Conservation (phyloP, 768 basidiomycete genomes). For the Russula brevipes region DNA sequence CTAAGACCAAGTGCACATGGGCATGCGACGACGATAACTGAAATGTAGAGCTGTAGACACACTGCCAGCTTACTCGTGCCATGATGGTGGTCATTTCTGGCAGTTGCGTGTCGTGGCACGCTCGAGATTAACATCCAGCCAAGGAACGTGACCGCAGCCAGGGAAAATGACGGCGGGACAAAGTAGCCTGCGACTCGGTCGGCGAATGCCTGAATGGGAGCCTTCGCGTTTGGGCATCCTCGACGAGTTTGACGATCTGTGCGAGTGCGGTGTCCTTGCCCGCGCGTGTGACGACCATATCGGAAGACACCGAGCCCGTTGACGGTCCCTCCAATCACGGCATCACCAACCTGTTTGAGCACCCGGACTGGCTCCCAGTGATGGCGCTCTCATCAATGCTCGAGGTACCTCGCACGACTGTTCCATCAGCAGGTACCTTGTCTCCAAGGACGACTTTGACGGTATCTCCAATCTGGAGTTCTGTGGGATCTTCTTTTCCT, state of each 20-base stretch:
- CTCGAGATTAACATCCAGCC: slow-evolving; percentile 75
- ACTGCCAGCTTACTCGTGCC: slow-evolving; percentile 84
- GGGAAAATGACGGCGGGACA: slow-evolving; percentile 86
- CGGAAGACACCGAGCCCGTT: slow-evolving; percentile 96
- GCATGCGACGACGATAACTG: slow-evolving; percentile 96
- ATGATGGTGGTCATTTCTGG: slow-evolving; percentile 75
- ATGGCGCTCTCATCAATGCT: slow-evolving; percentile 94
- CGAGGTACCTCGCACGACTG: slow-evolving; percentile 78
- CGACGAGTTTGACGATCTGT: slow-evolving; percentile 94
- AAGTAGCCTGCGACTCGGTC: slow-evolving; percentile 94
- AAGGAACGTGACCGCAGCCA: slow-evolving; percentile 76
- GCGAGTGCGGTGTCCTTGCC: slow-evolving; percentile 95
- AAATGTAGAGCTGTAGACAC: slow-evolving; percentile 95
- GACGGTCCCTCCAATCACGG: slow-evolving; percentile 93
- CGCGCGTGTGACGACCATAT: slow-evolving; percentile 92
- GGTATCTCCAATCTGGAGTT: slow-evolving; percentile 88
- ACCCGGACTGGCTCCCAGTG: slow-evolving; percentile 93
- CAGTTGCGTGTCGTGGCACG: slow-evolving; percentile 50
- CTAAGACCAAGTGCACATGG: slow-evolving; percentile 95
- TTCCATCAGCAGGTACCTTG: slow-evolving; percentile 93
- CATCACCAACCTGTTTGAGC: slow-evolving; percentile 75
- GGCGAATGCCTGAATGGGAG: slow-evolving; percentile 96
- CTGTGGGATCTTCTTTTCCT: slow-evolving; percentile 92
- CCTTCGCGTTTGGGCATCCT: slow-evolving; percentile 97
- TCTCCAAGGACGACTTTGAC: slow-evolving; percentile 96